Percentiles rank a stretch among this genome's conserved stretches.
phyloP scores from a whole-genome alignment of 2,329 filamentous ascomycete genomes.

The Alternaria conjuncta region DNA sequence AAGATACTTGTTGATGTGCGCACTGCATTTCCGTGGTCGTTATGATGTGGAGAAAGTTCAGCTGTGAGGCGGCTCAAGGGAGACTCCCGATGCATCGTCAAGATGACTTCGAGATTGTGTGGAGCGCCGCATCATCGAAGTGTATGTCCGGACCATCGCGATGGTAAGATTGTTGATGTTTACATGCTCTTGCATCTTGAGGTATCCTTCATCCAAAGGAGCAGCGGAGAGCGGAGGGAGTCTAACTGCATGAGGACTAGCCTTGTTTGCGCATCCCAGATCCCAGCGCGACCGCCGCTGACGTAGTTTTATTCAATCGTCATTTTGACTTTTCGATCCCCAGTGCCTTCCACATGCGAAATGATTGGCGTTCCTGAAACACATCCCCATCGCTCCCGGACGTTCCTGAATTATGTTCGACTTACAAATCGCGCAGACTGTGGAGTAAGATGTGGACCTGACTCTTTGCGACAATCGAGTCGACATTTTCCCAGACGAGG shows the following conservation, averaged over 20 bases:
- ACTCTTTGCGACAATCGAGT: neutral
- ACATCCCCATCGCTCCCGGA: neutral
- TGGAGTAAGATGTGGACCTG: neutral
- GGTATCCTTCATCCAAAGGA: neutral
- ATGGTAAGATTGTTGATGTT: neutral
- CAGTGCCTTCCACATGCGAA: neutral
- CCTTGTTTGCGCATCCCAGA: neutral
- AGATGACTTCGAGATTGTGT: neutral
- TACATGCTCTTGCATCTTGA: neutral
- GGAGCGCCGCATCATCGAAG: neutral
- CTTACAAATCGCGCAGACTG: neutral
- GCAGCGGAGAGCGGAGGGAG: neutral
- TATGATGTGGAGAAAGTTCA: neutral
- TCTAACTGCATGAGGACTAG: neutral
- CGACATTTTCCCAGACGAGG: neutral
- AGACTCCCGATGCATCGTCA: neutral
- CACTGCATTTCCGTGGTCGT: neutral
- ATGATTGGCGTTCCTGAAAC: slow-evolving; percentile 5
- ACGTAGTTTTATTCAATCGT: slow-evolving; percentile 8
- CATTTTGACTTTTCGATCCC: slow-evolving; percentile 8
- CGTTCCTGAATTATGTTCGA: neutral
- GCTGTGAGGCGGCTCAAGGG: neutral
- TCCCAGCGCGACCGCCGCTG: slow-evolving; percentile 2
- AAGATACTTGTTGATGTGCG: slow-evolving; percentile 1
- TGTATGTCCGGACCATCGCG: neutral